Evolutionary conservation across 1,284 basidiomycete genomes (phyloP), one percentile per base, ranked within the genome.

Genomic region (Sporisorium scitamineum): DNA sequence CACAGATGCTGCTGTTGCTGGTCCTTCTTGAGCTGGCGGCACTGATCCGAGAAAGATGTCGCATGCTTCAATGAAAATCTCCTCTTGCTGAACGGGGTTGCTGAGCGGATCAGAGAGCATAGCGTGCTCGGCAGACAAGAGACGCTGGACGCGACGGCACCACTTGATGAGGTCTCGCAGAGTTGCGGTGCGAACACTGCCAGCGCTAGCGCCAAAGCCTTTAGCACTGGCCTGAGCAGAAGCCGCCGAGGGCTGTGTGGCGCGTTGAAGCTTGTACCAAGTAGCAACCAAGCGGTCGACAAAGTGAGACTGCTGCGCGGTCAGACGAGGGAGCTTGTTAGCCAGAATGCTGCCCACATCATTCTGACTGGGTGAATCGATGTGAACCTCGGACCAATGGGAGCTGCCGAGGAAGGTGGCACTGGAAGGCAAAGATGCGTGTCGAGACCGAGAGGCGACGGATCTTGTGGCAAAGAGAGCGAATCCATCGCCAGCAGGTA

Each of bases 101-200:
- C 90, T 88, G 53, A 84, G 66, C 20, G 80, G 65, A 55, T 75
- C 65, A 16, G 56, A 44, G 45, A 62, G 59, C 50, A 45, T 45
- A 5, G 55, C 45, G 34, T 61, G 59, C 24, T 70, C 56, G n/a
- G 29, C 18, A 11, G 67, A 65, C 41, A 85, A 61, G 10, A 93
- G 85, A 13, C 87, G 86, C 54, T 92, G 89, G 5, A 96, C 88
- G 41, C 96, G 90, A 0, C 87, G 88, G 84, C 94, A 95, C 87
- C 94, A 94, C 82, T 93, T 95, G 85, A 95, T 91, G 58, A 98
- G 87, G 83, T 98, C 95, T 22, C 94, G 89, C 57, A 97, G 85
- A 2, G 94, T 94, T 2, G 73, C 64, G 1, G 70, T 70, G 14
- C 76, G 69, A 2, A 70, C 62, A 29, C 73, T 71, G 5, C 76